Base-by-base conservation (phyloP, 805 yeast species). In the Zygoascus tannicola region DNA sequence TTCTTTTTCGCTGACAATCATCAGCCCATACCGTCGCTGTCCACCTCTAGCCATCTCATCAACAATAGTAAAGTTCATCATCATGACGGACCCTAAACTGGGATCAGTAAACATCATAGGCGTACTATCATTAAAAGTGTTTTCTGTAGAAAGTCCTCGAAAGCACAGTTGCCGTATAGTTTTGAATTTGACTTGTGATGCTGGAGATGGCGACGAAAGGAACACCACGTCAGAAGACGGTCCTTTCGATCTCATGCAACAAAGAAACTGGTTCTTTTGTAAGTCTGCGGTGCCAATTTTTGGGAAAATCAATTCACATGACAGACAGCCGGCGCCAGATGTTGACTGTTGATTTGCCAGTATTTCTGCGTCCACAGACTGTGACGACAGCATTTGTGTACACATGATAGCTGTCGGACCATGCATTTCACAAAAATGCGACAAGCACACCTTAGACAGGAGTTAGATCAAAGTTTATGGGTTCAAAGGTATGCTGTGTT, bases 341-440 rank as follows among this genome's bases (percentile, higher is more conserved):
- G 47, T 19, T 7, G 21, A 32, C 10, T 15, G 32, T 32, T 37
- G 38, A 32, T 19, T 35, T 35, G 40, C 45, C 14, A 38, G 20
- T 35, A 48, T 33, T 32, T 48, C 53, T n/a, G 44, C 21, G n/a
- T 41, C 12, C 14, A 46, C 47, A 1, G 44, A 34, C n/a, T 37
- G 35, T 18, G 45, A 28, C 14, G 39, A 37, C n/a, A 56, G 43
- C 33, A 52, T 44, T 39, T 58, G 62, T 4, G 60, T 54, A 37
- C 62, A 58, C 35, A 58, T 34, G 10, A 58, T 45, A 22, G 57
- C 47, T 0, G 56, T 54, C 12, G 62, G 62, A 33, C 62, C 62
- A 26, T 58, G 62, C 20, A 52, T 16, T 44, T 58, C 62, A 38
- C 62, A 58, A 42, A 58, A 58, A 40, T 58, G 62, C 23, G 55